Base-by-base conservation (phyloP, 345 rosid species). In the thale cress (Arabidopsis thaliana) region DNA sequence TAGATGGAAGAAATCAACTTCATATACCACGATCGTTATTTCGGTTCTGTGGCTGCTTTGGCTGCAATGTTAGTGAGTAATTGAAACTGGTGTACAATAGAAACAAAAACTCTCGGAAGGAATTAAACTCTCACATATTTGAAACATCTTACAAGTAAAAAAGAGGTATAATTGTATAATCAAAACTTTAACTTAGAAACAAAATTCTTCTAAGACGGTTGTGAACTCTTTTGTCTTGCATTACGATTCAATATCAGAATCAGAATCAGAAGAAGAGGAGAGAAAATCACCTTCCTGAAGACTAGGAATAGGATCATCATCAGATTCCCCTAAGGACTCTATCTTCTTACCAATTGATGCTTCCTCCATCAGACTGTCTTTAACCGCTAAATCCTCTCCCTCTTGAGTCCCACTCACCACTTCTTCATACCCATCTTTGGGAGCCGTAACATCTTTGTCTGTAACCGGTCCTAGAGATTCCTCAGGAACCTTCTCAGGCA, bases 201-300 rank as follows among this genome's bases (percentile, higher is more conserved):
- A 23, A 75, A 56, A 58, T 30, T 50, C 14, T 37, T 1, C 4
- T 5, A 66, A 38, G 16, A 34, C 52, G 12, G 22, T 3, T 22
- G 46, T 67, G 28, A 40, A 50, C 41, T 33, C 56, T 51, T 25
- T 75, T 14, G 36, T 7, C 32, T 71, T 53, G 38, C 40, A 20
- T 41, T 71, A 77, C 30, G 69, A 78, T 58, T 72, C 81, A 20
- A 14, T 52, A 41, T 78, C 81, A 59, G 81, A 78, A 66, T 66
- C 81, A 44, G 81, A 78, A 41, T 78, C 81, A 59, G 78, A 72
- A 66, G 59, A 78, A 44, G 81, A 78, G 52, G 57, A 72, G 33
- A 67, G 13, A 61, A 34, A 72, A 52, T 78, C 81, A 59, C 20
- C 65, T 10, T 28, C 30, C 59, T 60, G 8, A 16, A 78, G 52